phyloP scores from a whole-genome alignment of 306 rosid species.

The Abrus precatorius region DNA sequence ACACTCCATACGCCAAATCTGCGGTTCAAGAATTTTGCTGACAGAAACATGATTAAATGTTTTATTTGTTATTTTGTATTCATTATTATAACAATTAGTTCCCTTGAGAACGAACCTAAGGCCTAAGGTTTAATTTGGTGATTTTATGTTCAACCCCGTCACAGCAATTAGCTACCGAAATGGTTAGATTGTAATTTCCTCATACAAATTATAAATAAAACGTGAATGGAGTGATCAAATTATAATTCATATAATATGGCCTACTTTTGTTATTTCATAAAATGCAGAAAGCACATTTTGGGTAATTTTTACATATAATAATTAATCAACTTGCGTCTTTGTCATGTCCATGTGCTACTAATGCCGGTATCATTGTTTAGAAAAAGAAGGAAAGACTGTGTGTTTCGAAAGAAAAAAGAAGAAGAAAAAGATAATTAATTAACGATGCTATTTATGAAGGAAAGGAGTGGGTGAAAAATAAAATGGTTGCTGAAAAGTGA shows the following conservation, averaged over 20 bases:
- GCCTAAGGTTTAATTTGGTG: too few species aligned
- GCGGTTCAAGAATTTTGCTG: background rate
- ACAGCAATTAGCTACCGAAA: too few species aligned
- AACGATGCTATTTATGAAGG: background rate
- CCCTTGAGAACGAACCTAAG: too few species aligned
- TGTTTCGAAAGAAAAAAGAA: background rate
- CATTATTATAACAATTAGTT: too few species aligned
- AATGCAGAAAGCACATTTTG: background rate
- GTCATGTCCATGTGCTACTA: background rate
- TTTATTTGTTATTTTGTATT: too few species aligned
- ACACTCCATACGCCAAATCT: background rate
- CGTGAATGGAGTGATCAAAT: background rate
- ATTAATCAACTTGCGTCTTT: background rate
- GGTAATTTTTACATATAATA: background rate
- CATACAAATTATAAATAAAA: background rate
- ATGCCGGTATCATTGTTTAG: background rate
- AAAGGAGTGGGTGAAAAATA: background rate
- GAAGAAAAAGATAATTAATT: background rate
- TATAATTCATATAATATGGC: background rate
- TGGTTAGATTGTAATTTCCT: background rate
- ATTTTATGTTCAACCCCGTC: too few species aligned
- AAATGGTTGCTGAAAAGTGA: background rate
- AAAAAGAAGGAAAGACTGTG: background rate
- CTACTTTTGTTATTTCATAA: background rate
- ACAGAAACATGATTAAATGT: too few species aligned